Evolutionary conservation across 495 filamentous ascomycete species (phyloP), one percentile per base, ranked within the genome.

Genomic region (Neurospora sp.): DNA sequence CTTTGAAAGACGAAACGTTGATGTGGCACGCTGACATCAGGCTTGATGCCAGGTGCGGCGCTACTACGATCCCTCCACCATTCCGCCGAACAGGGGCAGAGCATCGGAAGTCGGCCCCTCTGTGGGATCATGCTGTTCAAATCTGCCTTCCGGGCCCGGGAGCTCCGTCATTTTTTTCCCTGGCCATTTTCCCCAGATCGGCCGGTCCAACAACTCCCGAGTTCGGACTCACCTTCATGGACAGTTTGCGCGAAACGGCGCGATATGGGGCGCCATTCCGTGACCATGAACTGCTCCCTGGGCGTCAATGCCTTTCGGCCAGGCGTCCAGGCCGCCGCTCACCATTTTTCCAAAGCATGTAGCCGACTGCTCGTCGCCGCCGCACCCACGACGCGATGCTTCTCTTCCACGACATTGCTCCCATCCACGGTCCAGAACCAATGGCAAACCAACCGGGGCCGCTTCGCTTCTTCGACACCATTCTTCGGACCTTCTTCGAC

Each of bases 291-390:
- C 53, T 77, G 73, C 48, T 72, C 74, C 20, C 72, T 81, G 48
- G 78, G 79, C 75, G 77, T 81, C 71, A 73, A 75, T 74, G 77
- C 77, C 73, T 78, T 81, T 38, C 74, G 78, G 59, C 74, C 77
- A 69, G 71, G 77, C 74, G 73, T 75, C 71, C 78, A 79, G 71
- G 70, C 74, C 53, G 77, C 73, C 35, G 75, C 74, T 7, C 77
- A 71, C 27, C 75, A 75, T 5, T 69, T 78, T 46, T 70, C 76
- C n/a, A 79, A 39, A 48, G 73, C 53, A 38, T 71, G 59, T 40
- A 39, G 42, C 41, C 70, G 59, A 39, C 69, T 72, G 11, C 42
- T 68, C 3, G 59, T 68, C 10, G 35, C 39, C 27, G 73, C 68
- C 18, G 40, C 71, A 3, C 46, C 70, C 10, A 71, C 77, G 22